Base-by-base conservation (phyloP, 2,329 filamentous ascomycete species). In the Aspergillus luchuensis region DNA sequence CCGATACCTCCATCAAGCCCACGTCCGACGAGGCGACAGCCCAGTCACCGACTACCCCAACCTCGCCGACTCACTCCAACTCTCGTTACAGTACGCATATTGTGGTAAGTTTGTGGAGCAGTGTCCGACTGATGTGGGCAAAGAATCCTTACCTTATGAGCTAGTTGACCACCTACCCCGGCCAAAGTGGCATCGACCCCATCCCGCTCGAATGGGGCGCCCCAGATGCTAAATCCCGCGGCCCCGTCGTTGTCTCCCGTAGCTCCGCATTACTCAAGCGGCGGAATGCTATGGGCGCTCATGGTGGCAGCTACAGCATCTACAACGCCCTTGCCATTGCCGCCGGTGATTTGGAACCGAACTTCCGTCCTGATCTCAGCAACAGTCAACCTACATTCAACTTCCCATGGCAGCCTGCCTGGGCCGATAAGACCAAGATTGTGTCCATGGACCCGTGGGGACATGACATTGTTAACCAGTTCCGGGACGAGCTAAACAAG, bases 361-460 rank as follows among this genome's bases (percentile, higher is more conserved):
- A 96, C 67, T 93, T 97, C 77, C 90, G 85, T 70, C 87, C 89
- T 10, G 87, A 90, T 73, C 89, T 90, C 75, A 89, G 88, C 63
- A 91, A 98, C 76, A 97, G 92, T 8, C 91, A 98, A 75, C 95
- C 95, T 11, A 92, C 93, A n/a, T 91, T 87, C 21, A 86, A 89
- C 56, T 91, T 98, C 72, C 92, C 92, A 0, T 92, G 91, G 7
- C 96, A 96, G 69, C 88, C 91, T 7, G 87, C 95, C 78, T 99
- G 94, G 94, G 86, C 85, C 25, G 91, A 96, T 73, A 86, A 85
- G 71, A 92, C 91, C 77, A 98, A 97, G 82, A 98, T 99, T 64
- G 94, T 98, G 13, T 91, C 94, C 17, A 97, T 99, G 92, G 95
- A 98, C 73, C 94, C 94, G 0, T 91, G 90, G 75, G 94, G 95